Percentiles rank a stretch among this genome's conserved stretches.
phyloP scores from a whole-genome alignment of 2,329 filamentous ascomycete species.

The Alternaria angustiovoidea region DNA sequence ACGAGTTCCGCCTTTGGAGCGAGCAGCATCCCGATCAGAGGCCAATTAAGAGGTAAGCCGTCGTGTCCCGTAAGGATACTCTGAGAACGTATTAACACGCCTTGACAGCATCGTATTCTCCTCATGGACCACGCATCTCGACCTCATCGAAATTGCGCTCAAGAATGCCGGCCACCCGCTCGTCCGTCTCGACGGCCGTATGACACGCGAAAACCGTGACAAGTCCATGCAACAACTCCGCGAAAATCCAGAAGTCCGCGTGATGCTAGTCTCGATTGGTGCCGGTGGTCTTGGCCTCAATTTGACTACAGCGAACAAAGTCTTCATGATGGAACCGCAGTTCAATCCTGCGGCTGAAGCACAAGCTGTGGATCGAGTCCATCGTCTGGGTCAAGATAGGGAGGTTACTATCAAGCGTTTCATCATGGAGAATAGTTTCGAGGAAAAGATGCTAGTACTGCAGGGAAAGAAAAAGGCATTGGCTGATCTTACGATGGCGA shows the following conservation, averaged over 20 bases:
- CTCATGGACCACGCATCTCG: conserved; percentile 93
- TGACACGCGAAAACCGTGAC: conserved; percentile 77
- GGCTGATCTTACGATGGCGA: conserved; percentile 73
- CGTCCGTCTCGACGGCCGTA: conserved; percentile 88
- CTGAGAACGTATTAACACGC: background rate
- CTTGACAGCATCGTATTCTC: conserved; percentile 80
- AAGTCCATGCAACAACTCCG: conserved; percentile 80
- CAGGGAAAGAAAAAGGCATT: conserved; percentile 93
- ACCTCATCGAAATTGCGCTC: conserved; percentile 87
- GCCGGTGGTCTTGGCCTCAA: conserved; percentile 93
- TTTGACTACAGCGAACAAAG: conserved; percentile 82
- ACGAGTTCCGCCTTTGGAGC: conserved; percentile 70
- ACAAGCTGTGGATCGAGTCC: conserved; percentile 89
- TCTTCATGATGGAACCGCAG: conserved; percentile 98
- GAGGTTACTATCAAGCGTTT: conserved; percentile 86
- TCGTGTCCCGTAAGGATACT: background rate
- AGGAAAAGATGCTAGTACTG: conserved; percentile 89
- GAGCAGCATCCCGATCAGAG: conserved; percentile 68
- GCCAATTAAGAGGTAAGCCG: conserved; percentile 73
- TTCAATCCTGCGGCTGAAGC: conserved; percentile 96
- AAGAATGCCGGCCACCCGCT: conserved; percentile 71
- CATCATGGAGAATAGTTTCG: conserved; percentile 89
- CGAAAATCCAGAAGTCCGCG: conserved; percentile 72
- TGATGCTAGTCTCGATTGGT: conserved; percentile 91
- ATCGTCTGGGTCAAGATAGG: conserved; percentile 74